Conservation (phyloP, 345 rosid species). For the Aquilaria malaccensis region DNA sequence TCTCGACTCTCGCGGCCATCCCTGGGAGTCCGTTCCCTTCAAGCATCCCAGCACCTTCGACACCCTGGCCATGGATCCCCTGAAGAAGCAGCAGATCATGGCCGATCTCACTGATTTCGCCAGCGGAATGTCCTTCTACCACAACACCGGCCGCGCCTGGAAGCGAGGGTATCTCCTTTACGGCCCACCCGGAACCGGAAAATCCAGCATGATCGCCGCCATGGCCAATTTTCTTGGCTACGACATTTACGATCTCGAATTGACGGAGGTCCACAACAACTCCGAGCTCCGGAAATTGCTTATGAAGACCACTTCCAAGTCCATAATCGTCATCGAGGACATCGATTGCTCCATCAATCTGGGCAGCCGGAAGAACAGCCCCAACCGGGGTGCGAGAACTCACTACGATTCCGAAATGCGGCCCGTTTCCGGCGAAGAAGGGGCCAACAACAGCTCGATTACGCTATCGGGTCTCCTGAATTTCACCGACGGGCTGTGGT, state of each 20-base stretch:
- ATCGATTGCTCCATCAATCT: constrained; percentile 82
- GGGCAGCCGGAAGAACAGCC: constrained; percentile 49
- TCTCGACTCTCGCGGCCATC: constrained; percentile 81
- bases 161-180: constrained; percentile 82
- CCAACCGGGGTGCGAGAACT: constrained; percentile 11
- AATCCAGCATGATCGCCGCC: constrained; percentile 96
- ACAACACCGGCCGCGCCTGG: constrained; percentile 93
- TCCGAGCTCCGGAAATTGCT: constrained; percentile 76
- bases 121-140: constrained; percentile 57
- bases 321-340: constrained; percentile 87
- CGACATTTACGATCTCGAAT: constrained; percentile 92
- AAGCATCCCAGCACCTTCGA: constrained; percentile 95
- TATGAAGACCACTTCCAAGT: constrained; percentile 90
- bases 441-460: constrained; percentile 46
- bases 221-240: constrained; percentile 91
- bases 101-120: constrained; percentile 73
- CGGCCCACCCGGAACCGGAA: constrained; percentile 96
- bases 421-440: constrained; percentile 20
- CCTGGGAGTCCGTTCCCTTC: constrained; percentile 95
- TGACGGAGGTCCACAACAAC: constrained; percentile 85
- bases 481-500: constrained; percentile 96
- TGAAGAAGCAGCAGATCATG: constrained; percentile 48
- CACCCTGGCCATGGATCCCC: constrained; percentile 84
- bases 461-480: constrained; percentile 88
- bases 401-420: constrained; percentile 44